Evolutionary conservation across 176 grass and related monocot species (phyloP).

Genomic region (Carex kokanica): DNA sequence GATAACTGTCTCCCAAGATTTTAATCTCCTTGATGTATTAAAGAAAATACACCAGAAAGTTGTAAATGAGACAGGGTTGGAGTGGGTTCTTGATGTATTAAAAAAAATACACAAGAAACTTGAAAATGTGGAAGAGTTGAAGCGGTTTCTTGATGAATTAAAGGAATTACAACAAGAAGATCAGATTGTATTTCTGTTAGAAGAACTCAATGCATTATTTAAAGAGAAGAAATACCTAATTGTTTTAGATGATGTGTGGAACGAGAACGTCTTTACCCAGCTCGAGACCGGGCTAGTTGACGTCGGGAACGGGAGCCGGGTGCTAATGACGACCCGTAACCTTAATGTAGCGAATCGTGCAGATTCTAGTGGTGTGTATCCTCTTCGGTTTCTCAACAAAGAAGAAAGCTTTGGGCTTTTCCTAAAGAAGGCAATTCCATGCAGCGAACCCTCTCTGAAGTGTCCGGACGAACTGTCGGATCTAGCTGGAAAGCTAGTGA

Average conservation of each 20-base stretch:
- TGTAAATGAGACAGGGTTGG: background rate
- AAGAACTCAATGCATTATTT: background rate
- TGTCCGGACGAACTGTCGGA: background rate
- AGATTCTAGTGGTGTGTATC: background rate
- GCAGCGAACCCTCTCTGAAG: background rate
- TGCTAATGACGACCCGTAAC: constrained; percentile 16
- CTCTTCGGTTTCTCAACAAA: background rate
- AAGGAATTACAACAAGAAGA: background rate
- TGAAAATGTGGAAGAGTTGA: too few species aligned
- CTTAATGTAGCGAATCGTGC: background rate
- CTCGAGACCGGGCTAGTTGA: background rate
- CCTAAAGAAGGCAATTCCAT: constrained; percentile 6
- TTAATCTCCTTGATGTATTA: background rate
- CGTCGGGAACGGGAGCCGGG: background rate
- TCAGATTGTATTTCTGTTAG: background rate
- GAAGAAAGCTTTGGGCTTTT: constrained; percentile 18
- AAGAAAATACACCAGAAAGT: background rate
- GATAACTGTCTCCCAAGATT: constrained; percentile 2
- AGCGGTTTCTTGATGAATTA: too few species aligned
- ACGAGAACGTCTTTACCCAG: background rate
- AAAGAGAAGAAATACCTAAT: constrained; percentile 12
- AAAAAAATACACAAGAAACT: too few species aligned
- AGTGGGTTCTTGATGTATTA: background rate
- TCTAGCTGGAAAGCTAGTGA: background rate
- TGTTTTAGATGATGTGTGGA: constrained; percentile 25